Evolutionary conservation across 2,329 filamentous ascomycete species (phyloP).

Genomic region (Xylariaceae sp.): DNA sequence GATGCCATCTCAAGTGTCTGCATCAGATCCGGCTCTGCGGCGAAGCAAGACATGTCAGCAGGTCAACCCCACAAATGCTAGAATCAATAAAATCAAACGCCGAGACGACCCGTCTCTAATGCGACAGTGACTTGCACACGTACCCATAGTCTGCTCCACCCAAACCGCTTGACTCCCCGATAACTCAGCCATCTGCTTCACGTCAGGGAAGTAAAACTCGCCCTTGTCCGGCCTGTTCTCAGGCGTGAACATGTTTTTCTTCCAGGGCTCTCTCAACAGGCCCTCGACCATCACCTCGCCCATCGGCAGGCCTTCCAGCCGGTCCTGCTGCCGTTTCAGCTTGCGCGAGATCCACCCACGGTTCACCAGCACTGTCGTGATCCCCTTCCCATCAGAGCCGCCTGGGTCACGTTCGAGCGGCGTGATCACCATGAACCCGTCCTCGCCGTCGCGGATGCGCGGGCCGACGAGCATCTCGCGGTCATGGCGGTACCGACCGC

Average conservation of each 20-base stretch:
- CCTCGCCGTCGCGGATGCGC: slow-evolving; percentile 78
- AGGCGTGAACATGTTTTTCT: slow-evolving; percentile 97
- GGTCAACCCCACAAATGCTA: slow-evolving; percentile 1
- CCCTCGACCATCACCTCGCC: slow-evolving; percentile 78
- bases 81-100: background rate
- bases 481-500: slow-evolving; percentile 73
- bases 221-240: slow-evolving; percentile 76
- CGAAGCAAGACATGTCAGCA: slow-evolving; percentile 17
- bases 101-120: background rate
- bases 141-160: slow-evolving; percentile 95
- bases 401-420: slow-evolving; percentile 66
- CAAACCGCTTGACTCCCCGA: slow-evolving; percentile 83
- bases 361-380: slow-evolving; percentile 70
- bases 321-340: slow-evolving; percentile 56
- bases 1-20: slow-evolving; percentile 67
- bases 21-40: slow-evolving; percentile 69
- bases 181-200: slow-evolving; percentile 80
- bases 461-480: slow-evolving; percentile 96
- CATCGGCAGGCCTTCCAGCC: slow-evolving; percentile 59
- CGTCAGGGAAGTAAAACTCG: slow-evolving; percentile 93
- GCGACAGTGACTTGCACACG: slow-evolving; percentile 14
- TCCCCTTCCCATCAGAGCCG: background rate
- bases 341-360: slow-evolving; percentile 87
- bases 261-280: slow-evolving; percentile 80
- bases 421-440: slow-evolving; percentile 88